These are phyloP conservation scores for Crepidotus variabilis DNA, from an alignment of 768 basidiomycete species.

Conservation along the genomic window DNA sequence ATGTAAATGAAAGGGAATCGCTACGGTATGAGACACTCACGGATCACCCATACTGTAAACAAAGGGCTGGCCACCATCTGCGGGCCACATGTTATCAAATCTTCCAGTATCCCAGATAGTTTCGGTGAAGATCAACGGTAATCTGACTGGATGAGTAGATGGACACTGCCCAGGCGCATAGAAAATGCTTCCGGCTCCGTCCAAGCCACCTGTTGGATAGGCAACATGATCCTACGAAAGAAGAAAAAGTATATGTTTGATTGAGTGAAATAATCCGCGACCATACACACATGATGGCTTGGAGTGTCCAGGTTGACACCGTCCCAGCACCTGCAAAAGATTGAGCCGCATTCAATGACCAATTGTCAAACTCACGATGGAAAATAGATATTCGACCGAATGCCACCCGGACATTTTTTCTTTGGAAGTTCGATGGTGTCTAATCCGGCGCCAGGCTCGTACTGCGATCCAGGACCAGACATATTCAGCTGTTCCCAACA, in stretches of 20 bases:
- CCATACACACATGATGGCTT: slow-evolving; percentile 8
- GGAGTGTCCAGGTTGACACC: slow-evolving; percentile 17
- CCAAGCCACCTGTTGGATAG: slow-evolving; percentile 6
- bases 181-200: neutral
- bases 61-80: slow-evolving; percentile 16
- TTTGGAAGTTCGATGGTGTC: slow-evolving; percentile 15
- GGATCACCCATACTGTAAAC: slow-evolving; percentile 19
- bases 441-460: slow-evolving; percentile 7
- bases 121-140: slow-evolving; percentile 16
- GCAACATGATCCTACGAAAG: slow-evolving; percentile 18
- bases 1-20: neutral
- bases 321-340: slow-evolving; percentile 16
- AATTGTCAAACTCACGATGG: slow-evolving; percentile 13
- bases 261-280: neutral
- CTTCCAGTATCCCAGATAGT: slow-evolving; percentile 17
- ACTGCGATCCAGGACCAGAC: slow-evolving; percentile 12
- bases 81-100: slow-evolving; percentile 19
- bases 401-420: slow-evolving; percentile 14
- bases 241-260: no score
- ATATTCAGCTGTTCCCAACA: slow-evolving; percentile 14
- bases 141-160: slow-evolving; percentile 14
- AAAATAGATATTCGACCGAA: slow-evolving; percentile 19
- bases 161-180: slow-evolving; percentile 10
- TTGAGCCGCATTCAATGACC: neutral
- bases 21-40: slow-evolving; percentile 5